A percentile compares a stretch with the other conserved stretches of the same genome.
These are phyloP conservation scores for Scenedesmus sp. DNA, from an alignment of 163 green algal species.

Conservation along the genomic window DNA sequence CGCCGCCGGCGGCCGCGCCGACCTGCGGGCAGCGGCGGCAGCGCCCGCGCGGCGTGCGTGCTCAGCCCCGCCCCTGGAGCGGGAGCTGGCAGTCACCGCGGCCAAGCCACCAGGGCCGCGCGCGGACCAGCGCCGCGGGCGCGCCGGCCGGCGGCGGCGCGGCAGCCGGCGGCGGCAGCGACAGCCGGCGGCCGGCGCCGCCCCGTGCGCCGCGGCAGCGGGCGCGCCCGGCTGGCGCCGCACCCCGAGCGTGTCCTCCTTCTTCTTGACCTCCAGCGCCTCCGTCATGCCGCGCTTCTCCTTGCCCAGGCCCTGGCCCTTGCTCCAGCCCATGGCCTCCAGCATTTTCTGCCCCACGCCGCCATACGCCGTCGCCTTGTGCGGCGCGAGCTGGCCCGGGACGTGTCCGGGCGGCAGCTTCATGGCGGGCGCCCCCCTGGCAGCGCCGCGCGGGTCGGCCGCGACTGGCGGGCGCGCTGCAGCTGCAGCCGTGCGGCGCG, in stretches of 20 bases:
- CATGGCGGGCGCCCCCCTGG: too few species aligned
- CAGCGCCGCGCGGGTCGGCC: too few species aligned
- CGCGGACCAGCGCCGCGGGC: too few species aligned
- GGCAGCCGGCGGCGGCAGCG: neutral
- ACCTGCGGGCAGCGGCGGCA: conserved; percentile 56
- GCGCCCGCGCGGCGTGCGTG: neutral
- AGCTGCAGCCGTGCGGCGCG: too few species aligned
- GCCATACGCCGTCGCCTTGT: conserved; percentile 76
- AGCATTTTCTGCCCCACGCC: conserved; percentile 88
- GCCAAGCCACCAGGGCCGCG: too few species aligned
- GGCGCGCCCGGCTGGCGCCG: conserved; percentile 14
- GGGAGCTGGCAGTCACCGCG: too few species aligned
- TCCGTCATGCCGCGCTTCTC: conserved; percentile 74
- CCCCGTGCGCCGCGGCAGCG: too few species aligned
- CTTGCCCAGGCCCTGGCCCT: conserved; percentile 82
- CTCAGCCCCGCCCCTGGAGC: neutral
- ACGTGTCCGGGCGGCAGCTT: conserved; percentile 87
- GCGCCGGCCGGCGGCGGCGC: too few species aligned
- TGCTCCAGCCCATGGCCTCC: conserved; percentile 82
- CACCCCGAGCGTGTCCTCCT: conserved; percentile 78
- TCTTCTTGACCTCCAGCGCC: conserved; percentile 86
- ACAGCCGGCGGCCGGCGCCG: neutral
- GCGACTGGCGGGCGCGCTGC: too few species aligned
- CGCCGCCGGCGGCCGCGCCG: conserved; percentile 51
- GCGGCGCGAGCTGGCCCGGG: conserved; percentile 62